A percentile compares a stretch with the other conserved stretches of the same genome.
phyloP scores from a whole-genome alignment of 2,329 filamentous ascomycete species.

The Arthrobotrys conoides region DNA sequence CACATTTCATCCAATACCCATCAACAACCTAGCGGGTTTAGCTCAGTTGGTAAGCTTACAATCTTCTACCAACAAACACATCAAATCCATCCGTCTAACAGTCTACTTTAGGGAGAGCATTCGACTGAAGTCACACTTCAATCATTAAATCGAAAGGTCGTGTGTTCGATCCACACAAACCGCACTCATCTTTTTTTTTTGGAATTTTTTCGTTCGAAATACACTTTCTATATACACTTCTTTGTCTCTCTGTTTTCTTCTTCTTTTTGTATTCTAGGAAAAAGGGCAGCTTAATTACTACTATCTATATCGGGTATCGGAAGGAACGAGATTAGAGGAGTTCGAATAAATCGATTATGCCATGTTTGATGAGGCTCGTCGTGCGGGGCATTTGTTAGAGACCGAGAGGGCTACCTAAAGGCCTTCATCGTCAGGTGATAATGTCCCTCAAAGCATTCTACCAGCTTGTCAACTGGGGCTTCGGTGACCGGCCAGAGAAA shows the following conservation, averaged over 20 bases:
- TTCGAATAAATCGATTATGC: background rate
- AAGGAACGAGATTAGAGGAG: background rate
- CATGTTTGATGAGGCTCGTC: background rate
- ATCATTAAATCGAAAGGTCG: slow-evolving; percentile 34
- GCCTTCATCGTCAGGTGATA: background rate
- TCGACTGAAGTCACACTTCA: slow-evolving; percentile 43
- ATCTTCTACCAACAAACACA: background rate
- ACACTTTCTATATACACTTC: no score
- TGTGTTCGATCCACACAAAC: slow-evolving; percentile 52
- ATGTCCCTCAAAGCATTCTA: background rate
- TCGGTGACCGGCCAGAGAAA: background rate
- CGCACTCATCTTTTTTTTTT: slow-evolving; percentile 9
- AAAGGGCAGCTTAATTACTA: no score
- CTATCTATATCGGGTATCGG: background rate
- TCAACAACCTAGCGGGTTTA: background rate
- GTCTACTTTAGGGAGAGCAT: background rate
- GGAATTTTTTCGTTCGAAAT: no score
- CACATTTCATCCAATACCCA: no score
- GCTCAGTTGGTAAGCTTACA: slow-evolving; percentile 35
- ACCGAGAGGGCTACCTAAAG: background rate
- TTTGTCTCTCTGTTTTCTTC: no score
- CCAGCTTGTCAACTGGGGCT: background rate
- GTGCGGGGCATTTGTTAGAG: no score
- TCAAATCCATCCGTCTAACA: background rate
- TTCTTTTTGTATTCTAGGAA: no score